Percentiles rank a stretch among this genome's conserved stretches.
Evolutionary conservation across 106 monocot species (phyloP).

Genomic region (Amphibolis antarctica): DNA sequence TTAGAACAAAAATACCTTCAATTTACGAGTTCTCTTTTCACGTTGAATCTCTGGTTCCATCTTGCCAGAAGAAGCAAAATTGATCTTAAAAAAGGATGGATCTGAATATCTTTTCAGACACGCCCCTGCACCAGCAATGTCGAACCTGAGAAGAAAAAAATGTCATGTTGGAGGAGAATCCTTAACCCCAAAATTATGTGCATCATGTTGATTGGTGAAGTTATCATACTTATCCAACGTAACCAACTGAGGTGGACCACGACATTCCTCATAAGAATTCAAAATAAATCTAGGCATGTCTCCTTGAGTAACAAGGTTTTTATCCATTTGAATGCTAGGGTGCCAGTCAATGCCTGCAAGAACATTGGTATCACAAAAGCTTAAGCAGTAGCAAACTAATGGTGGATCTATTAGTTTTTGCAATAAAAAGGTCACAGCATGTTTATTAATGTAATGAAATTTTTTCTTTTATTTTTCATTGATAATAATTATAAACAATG

Average conservation of each 20-base stretch:
- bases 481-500: too few relatives aligned
- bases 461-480: too few relatives aligned
- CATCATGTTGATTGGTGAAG: background rate
- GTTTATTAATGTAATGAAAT: too few relatives aligned
- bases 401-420: too few relatives aligned
- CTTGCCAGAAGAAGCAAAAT: slow-evolving; percentile 34
- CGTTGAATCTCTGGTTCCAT: slow-evolving; percentile 39
- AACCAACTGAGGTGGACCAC: slow-evolving; percentile 80
- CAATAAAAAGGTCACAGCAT: too few relatives aligned
- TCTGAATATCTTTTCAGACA: slow-evolving; percentile 95
- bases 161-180: background rate
- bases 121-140: slow-evolving; percentile 91
- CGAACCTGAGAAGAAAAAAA: slow-evolving; percentile 49
- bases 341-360: slow-evolving; percentile 72
- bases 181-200: background rate
- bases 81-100: slow-evolving; percentile 83
- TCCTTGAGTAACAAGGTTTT: slow-evolving; percentile 69
- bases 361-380: background rate
- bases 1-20: slow-evolving; percentile 33
- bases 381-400: too few relatives aligned
- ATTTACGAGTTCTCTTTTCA: slow-evolving; percentile 62
- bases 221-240: slow-evolving; percentile 69
- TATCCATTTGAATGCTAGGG: slow-evolving; percentile 54
- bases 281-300: slow-evolving; percentile 96
- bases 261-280: slow-evolving; percentile 93